Base-by-base conservation (phyloP, 202 grass and related monocot species). In the Digitaria exilis region DNA sequence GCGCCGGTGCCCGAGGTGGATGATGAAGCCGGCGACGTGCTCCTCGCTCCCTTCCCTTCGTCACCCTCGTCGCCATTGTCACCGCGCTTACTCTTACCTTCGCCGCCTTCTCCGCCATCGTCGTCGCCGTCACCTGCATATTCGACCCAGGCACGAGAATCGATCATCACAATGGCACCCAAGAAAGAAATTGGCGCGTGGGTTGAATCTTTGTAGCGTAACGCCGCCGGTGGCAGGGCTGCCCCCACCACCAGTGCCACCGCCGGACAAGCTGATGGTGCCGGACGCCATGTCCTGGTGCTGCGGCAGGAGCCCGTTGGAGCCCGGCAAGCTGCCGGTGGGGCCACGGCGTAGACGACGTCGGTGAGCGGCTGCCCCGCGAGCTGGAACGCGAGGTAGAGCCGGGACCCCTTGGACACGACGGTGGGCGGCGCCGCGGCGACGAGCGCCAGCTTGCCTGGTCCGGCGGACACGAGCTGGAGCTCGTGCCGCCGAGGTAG, bases 351-450 rank as follows among this genome's bases (percentile, higher is more conserved):
- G 46, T 86, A 90, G 72, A 90, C 35, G 24, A 90, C 15, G 31
- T 54, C 10, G 0, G 55, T 51, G 51, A 81, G 63, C 24, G 78
- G 78, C 64, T 82, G 72, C 0, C 71, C 71, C 7, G 64, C n/a
- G 24, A 90, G 17, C 78, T 90, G 88, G 84, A 90, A 90, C 43
- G 82, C 76, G 35, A 90, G 84, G 78, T 67, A 87, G 71, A 90
- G 71, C n/a, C 88, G 72, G 19, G 88, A 90, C 32, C 64, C 67
- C 57, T 51, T 82, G 25, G 88, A 79, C 84, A 73, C 66, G 64
- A 90, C 8, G 62, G 63, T 78, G 78, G 60, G 59, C 22, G 78
- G 30, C 7, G 65, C n/a, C n/a, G n/a, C n/a, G n/a, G n/a, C 66
- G 37, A 80, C 35, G n/a, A 86, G 78, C 21, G 54, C 12, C 18